Base-by-base conservation (phyloP, 306 rosid species). In the Cucumis cinereus region DNA sequence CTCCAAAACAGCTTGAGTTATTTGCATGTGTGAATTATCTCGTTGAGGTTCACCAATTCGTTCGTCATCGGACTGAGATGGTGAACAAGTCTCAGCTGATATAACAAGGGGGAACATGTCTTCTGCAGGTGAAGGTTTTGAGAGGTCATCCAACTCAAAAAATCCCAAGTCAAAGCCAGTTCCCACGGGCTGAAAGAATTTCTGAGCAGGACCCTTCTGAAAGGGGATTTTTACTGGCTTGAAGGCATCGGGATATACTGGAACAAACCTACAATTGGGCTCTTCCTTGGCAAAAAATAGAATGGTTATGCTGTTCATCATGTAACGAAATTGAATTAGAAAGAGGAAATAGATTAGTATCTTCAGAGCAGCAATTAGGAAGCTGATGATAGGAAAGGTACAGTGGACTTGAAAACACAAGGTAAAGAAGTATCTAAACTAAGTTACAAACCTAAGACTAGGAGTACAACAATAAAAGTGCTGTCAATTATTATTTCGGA, bases 251-350 rank as follows among this genome's bases (percentile, higher is more conserved):
- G 96, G 95, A 83, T 24, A 80, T 20, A 77, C 52, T 24, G 98
- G 93, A 86, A 83, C 83, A 85, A 89, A 91, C 74, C 82, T 89
- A 77, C 97, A 89, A 55, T 85, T 84, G 60, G 83, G 81, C 79
- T 88, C 97, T 86, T 93, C 98, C 90, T 91, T 93, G 75, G 94
- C 96, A 87, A 93, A 93, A 89, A 91, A 91, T 76, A 75, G 81
- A 80, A 93, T 82, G 17, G 93, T 87, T 59, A 93, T 87, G 84
- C 97, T 93, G 96, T 58, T 54, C 81, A 83, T 66, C 28, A 76
- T 77, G 79, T 43, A 82, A 64, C 70, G 54, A 59, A 60, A 82
- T 28, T 17, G 76, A 84, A 77, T 57, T 57, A 59, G 54, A 7
- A 41, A 75, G 17, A 73, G 63, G 50, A 16, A 35, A 55, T 28